Evolutionary conservation across 78 protist genomes (phyloP), one percentile per base, ranked within the genome.

Genomic region (slime mould (Dictyostelium discoideum)): DNA sequence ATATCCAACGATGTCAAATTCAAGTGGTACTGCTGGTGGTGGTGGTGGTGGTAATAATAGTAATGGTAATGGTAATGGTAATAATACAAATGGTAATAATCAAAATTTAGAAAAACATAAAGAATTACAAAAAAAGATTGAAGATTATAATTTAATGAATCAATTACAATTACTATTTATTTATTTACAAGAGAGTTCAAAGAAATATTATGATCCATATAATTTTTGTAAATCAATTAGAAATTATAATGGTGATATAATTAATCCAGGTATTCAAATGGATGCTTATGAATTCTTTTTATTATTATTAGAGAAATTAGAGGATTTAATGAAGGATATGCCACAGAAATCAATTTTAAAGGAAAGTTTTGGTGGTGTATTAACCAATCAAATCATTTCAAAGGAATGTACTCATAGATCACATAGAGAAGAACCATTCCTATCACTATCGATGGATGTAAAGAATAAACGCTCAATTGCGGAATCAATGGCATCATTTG

Each of bases 261-360:
- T 97, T 32, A 94, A 97, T 86, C 37, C 60, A 0, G 79, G 92
- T 39, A 65, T 93, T 48, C 98, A 97, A 73, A 96, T 93, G 97
- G 98, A 97, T 92, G 97, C 94, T 3, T 96, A 95, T 81, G 99
- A 98, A 96, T 98, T 97, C 88, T 87, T 96, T 81, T 96, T 92
- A 48, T 39, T 80, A 72, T 81, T 98, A 24, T 95, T 98, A 16
- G 99, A 98, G 37, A 84, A 87, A 32, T 67, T 98, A 39, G 99
- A 98, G 73, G 20, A 8, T 9, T 92, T 97, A 24, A 84, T 84
- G 26, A 73, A 67, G 39, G 57, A 48, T 10, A 24, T 82, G 29
- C 65, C 89, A 6, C 86, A 84, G 4, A 69, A 85, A 22, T 3
- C 18, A 3, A 54, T 82, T 46, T 76, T 92, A n/a, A 83, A 67